Evolutionary conservation across 2,329 filamentous ascomycete genomes (phyloP).

Genomic region (Cercospora beticola): DNA sequence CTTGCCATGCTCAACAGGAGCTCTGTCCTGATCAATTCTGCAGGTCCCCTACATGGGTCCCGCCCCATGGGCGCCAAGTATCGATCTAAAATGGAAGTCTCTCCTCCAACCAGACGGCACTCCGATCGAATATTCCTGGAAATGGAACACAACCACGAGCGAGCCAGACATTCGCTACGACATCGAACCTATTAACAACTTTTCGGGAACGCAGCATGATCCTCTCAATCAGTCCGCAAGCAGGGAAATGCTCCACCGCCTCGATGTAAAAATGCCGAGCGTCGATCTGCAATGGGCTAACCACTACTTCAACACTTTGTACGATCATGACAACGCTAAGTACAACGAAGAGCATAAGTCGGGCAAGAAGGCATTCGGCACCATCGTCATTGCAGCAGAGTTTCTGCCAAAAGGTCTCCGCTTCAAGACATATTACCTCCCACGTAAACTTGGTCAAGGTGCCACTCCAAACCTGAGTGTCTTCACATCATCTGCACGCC

Average conservation of each 20-base stretch:
- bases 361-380: neutral
- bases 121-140: neutral
- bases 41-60: neutral
- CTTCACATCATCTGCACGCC: neutral
- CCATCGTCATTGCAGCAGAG: neutral
- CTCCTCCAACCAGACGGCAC: neutral
- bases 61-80: neutral
- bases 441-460: neutral
- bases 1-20: neutral
- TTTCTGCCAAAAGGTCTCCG: neutral
- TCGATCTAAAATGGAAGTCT: neutral
- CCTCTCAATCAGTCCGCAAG: neutral
- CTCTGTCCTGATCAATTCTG: neutral
- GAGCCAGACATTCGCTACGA: neutral
- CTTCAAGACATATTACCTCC: neutral
- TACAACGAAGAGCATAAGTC: neutral
- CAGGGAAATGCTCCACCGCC: neutral
- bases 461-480: neutral
- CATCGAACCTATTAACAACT: neutral
- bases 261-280: neutral
- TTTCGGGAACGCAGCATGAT: neutral
- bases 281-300: neutral
- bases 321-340: neutral
- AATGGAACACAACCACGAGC: neutral
- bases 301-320: neutral